Evolutionary conservation across 148 eudicot genomes (phyloP).

Genomic region (Oxyria digyna): DNA sequence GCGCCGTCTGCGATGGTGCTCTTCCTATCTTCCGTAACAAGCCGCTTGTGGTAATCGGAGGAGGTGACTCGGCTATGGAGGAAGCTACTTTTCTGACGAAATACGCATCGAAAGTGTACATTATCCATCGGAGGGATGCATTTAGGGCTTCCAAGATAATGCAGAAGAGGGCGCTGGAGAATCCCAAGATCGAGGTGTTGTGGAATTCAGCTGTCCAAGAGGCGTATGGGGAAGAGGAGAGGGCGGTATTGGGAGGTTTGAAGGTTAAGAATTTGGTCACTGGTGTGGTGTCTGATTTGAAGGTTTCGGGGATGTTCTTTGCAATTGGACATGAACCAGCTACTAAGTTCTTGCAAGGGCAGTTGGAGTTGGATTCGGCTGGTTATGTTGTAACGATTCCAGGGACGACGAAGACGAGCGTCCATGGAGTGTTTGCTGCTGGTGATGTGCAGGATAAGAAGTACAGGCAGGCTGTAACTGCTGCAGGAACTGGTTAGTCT

Average conservation of each 20-base stretch:
- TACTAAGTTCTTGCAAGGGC: constrained; percentile 51
- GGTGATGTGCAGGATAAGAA: constrained; percentile 72
- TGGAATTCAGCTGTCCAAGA: constrained; percentile 48
- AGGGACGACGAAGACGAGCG: constrained; percentile 42
- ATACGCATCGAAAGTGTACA: constrained; percentile 47
- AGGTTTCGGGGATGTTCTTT: constrained; percentile 48
- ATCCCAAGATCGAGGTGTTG: constrained; percentile 45
- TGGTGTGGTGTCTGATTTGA: constrained; percentile 41
- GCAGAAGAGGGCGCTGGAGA: constrained; percentile 37
- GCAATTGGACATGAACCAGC: constrained; percentile 68
- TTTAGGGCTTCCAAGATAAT: constrained; percentile 60
- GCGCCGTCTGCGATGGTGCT: constrained; percentile 65
- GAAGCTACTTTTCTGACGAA: constrained; percentile 48
- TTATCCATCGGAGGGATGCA: constrained; percentile 42
- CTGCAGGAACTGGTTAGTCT: constrained; percentile 55
- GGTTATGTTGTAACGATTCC: constrained; percentile 45
- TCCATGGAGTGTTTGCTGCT: constrained; percentile 50
- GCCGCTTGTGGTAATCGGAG: constrained; percentile 54
- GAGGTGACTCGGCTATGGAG: constrained; percentile 69
- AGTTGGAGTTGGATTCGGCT: constrained; percentile 39
- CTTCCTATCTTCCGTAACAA: constrained; percentile 43
- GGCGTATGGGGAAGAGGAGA: constrained; percentile 36
- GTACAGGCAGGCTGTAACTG: constrained; percentile 56
- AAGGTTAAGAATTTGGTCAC: constrained; percentile 43
- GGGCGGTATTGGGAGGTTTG: constrained; percentile 35